Evolutionary conservation across 768 basidiomycete species (phyloP).

Genomic region (Naganishia antarctica): DNA sequence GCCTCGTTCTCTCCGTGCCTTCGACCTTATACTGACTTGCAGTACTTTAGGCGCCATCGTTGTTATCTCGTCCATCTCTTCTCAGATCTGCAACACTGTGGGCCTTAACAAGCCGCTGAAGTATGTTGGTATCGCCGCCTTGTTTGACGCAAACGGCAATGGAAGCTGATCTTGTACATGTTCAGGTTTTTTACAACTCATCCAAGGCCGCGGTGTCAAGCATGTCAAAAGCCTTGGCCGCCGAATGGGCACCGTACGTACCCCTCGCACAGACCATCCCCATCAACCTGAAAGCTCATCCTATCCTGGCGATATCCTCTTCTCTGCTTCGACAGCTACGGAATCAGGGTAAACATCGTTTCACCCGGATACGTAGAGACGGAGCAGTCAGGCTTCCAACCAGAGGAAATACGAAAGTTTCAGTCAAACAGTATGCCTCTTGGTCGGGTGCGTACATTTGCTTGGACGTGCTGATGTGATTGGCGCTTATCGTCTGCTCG

Average conservation of each 20-base stretch:
- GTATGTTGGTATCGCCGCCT: constrained; percentile 50
- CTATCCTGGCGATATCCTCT: too few species aligned
- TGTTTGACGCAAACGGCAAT: background rate
- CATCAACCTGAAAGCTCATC: too few species aligned
- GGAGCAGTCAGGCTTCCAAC: constrained; percentile 51
- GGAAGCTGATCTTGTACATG: background rate
- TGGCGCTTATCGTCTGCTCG: too few species aligned
- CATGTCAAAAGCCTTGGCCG: constrained; percentile 61
- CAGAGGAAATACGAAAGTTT: constrained; percentile 19
- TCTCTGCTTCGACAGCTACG: constrained; percentile 38
- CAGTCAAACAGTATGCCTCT: constrained; percentile 15
- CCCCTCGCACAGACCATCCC: constrained; percentile 5
- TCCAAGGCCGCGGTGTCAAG: constrained; percentile 67
- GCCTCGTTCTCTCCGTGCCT: background rate
- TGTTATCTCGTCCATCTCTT: constrained; percentile 64
- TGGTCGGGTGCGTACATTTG: constrained; percentile 5
- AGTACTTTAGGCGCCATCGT: constrained; percentile 56
- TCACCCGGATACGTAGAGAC: constrained; percentile 65
- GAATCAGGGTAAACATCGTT: constrained; percentile 57
- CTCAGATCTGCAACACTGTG: constrained; percentile 61
- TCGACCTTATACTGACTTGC: background rate
- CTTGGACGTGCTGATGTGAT: too few species aligned
- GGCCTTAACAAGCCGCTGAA: constrained; percentile 54
- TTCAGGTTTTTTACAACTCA: constrained; percentile 58
- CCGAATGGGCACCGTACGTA: constrained; percentile 56